phyloP scores from a whole-genome alignment of 306 rosid genomes.

The Bauhinia variegata region DNA sequence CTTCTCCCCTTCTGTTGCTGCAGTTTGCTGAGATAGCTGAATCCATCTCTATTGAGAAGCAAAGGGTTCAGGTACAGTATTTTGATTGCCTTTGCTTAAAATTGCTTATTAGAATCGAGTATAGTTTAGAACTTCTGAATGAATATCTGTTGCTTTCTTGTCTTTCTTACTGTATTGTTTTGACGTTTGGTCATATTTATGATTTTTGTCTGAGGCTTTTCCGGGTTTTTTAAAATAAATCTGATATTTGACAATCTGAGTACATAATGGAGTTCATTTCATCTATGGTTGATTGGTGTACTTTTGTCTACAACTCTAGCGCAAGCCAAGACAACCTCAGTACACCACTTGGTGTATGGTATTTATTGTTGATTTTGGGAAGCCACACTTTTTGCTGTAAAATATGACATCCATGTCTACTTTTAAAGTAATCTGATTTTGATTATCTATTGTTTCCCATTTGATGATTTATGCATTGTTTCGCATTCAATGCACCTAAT shows the following conservation, averaged over 20 bases:
- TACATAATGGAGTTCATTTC: background rate
- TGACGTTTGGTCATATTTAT: background rate
- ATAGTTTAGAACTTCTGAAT: background rate
- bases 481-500: too few species aligned
- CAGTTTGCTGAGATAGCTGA: background rate
- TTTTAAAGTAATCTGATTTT: constrained; percentile 8
- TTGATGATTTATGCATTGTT: constrained; percentile 1
- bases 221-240: background rate
- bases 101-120: background rate
- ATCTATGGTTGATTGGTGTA: too few species aligned
- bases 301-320: too few species aligned
- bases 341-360: too few species aligned
- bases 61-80: constrained; percentile 15
- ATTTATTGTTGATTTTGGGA: background rate
- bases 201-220: constrained; percentile 10
- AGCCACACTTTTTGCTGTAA: background rate
- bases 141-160: constrained; percentile 3
- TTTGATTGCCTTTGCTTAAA: background rate
- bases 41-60: background rate
- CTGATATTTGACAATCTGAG: background rate
- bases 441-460: constrained; percentile 6
- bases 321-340: too few species aligned
- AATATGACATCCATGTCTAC: background rate
- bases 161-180: background rate
- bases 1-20: background rate